Evolutionary conservation across 2,329 filamentous ascomycete genomes (phyloP).

Genomic region (Fusarium sp.): DNA sequence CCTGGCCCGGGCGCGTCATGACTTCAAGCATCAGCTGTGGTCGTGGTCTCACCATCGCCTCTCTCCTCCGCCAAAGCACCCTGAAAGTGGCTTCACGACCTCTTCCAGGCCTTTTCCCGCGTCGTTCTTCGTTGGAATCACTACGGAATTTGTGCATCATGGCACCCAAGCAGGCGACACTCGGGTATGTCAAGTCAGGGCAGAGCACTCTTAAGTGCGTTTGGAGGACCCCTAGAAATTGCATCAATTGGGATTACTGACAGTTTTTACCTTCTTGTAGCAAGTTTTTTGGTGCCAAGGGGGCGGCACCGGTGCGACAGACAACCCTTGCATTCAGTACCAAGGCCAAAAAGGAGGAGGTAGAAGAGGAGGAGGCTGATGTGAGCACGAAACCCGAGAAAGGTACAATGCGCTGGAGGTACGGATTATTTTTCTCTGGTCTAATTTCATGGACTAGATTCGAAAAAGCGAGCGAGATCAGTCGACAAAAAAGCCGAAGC

Average conservation of each 20-base stretch:
- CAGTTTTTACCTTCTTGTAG: constrained; percentile 58
- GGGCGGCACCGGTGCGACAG: constrained; percentile 73
- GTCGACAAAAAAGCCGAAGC: constrained; percentile 24
- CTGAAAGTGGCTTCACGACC: constrained; percentile 17
- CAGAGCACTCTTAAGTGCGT: constrained; percentile 81
- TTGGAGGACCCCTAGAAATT: constrained; percentile 34
- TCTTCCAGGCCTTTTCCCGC: constrained; percentile 11
- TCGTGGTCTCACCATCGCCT: constrained; percentile 33
- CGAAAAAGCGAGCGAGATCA: constrained; percentile 60
- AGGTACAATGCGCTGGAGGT: constrained; percentile 44
- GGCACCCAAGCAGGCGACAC: constrained; percentile 79
- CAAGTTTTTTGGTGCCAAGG: constrained; percentile 82
- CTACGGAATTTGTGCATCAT: constrained; percentile 47
- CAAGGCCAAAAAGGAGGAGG: constrained; percentile 58
- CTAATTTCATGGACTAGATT: constrained; percentile 47
- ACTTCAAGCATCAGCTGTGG: constrained; percentile 36
- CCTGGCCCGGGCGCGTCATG: constrained; percentile 53
- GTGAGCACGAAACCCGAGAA: constrained; percentile 51
- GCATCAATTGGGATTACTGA: constrained; percentile 13
- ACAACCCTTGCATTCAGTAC: constrained; percentile 82
- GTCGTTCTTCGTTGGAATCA: constrained; percentile 9
- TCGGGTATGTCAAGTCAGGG: constrained; percentile 85
- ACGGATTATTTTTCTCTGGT: constrained; percentile 8
- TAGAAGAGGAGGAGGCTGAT: constrained; percentile 46
- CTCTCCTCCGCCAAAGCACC: constrained; percentile 25